phyloP scores from a whole-genome alignment of 2,329 filamentous ascomycete genomes.

The Hypoxylon sp. region DNA sequence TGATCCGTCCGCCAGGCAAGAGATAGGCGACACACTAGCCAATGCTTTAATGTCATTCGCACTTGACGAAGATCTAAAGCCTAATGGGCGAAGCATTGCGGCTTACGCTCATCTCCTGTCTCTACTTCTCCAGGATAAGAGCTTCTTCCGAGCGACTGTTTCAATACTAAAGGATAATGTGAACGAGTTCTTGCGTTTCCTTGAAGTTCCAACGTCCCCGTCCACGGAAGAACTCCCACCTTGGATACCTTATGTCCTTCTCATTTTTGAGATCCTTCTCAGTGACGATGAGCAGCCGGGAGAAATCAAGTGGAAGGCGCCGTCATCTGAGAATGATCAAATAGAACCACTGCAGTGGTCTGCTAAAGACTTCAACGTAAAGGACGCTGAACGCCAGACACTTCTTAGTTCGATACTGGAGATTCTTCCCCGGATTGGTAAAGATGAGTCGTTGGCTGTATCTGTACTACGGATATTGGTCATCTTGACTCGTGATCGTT shows the following conservation, averaged over 20 bases:
- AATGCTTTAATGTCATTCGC: conserved; percentile 83
- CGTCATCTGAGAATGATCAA: conserved; percentile 64
- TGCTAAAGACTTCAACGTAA: conserved; percentile 73
- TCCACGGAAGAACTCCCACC: conserved; percentile 84
- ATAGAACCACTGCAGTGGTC: conserved; percentile 71
- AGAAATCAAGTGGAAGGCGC: conserved; percentile 78
- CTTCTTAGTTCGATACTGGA: conserved; percentile 86
- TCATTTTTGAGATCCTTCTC: conserved; percentile 92
- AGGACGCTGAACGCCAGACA: conserved; percentile 74
- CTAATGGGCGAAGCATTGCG: conserved; percentile 75
- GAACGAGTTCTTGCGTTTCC: conserved; percentile 80
- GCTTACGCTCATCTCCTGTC: conserved; percentile 94
- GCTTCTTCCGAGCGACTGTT: conserved; percentile 84
- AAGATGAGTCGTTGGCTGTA: conserved; percentile 86
- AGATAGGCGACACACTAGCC: conserved; percentile 86
- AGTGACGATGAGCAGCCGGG: conserved; percentile 88
- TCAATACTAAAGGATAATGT: conserved; percentile 84
- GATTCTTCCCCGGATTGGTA: conserved; percentile 87
- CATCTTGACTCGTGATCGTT: conserved; percentile 85
- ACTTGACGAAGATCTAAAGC: conserved; percentile 74
- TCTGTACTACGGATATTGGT: conserved; percentile 87
- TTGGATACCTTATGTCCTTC: conserved; percentile 91
- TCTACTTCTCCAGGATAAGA: conserved; percentile 84
- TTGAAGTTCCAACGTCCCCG: conserved; percentile 78
- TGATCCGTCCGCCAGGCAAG: conserved; percentile 69